These are phyloP conservation scores for Calonectria hongkongensis DNA, from an alignment of 2,329 filamentous ascomycete genomes.

Conservation along the genomic window DNA sequence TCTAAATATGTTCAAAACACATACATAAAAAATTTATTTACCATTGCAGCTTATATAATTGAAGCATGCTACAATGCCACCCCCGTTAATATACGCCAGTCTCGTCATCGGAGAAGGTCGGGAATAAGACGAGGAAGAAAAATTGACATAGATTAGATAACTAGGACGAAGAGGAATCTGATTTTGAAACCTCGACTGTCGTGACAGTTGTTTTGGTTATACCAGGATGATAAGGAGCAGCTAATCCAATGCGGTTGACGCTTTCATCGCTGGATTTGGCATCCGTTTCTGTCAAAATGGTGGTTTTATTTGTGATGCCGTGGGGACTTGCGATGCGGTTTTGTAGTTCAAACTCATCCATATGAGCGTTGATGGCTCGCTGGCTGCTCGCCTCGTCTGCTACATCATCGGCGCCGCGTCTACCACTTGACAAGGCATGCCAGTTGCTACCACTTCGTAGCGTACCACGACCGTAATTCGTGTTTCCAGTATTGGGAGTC, in stretches of 20 bases:
- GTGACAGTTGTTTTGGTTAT: constrained; percentile 58
- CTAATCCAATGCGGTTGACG: constrained; percentile 35
- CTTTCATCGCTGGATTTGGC: constrained; percentile 54
- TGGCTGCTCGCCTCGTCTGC: constrained; percentile 56
- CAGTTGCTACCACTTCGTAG: constrained; percentile 51
- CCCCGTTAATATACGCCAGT: not conserved
- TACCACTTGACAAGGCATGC: constrained; percentile 50
- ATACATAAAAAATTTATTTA: not conserved
- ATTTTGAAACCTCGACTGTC: constrained; percentile 49
- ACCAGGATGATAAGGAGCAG: constrained; percentile 34
- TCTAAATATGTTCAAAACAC: not conserved
- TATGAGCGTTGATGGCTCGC: constrained; percentile 51
- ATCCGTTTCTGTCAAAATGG: constrained; percentile 48
- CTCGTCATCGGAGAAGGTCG: not conserved
- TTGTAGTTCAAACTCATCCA: constrained; percentile 54
- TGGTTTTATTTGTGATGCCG: constrained; percentile 43
- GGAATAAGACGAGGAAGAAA: constrained; percentile 8
- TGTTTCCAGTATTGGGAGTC: constrained; percentile 51
- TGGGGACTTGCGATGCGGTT: constrained; percentile 43
- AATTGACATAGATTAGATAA: not conserved
- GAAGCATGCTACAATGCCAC: not conserved
- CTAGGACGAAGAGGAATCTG: constrained; percentile 18
- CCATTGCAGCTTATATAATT: not conserved
- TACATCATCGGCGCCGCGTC: constrained; percentile 40
- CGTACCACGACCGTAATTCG: constrained; percentile 51